These are phyloP conservation scores for Spergularia azorica DNA, from an alignment of 179 eudicot genomes.

Conservation along the genomic window DNA sequence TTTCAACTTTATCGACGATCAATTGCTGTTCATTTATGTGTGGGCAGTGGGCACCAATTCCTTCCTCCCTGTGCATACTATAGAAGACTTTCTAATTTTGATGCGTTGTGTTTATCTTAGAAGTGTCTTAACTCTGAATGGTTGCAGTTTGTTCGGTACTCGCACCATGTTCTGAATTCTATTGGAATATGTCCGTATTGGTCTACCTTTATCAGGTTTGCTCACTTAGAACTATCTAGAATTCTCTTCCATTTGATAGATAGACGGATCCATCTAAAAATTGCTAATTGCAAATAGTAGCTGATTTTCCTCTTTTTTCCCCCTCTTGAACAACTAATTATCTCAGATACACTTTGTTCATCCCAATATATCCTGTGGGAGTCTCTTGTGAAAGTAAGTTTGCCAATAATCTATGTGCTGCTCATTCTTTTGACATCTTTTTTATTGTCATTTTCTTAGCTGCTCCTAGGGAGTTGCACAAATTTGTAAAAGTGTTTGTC, in stretches of 20 bases:
- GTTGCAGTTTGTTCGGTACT: conserved; percentile 78
- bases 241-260: conserved; percentile 1
- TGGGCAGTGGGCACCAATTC: not conserved
- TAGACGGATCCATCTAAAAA: not conserved
- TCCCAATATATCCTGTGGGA: conserved; percentile 72
- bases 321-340: conserved; percentile 4
- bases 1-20: not conserved
- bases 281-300: not conserved
- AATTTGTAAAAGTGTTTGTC: not conserved
- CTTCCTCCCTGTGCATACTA: not conserved
- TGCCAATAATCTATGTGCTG: not conserved
- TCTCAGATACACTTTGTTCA: conserved; percentile 83
- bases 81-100: not conserved
- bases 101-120: not conserved
- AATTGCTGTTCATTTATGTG: not conserved
- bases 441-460: not conserved
- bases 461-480: not conserved
- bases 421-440: conserved; percentile 5
- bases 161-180: conserved; percentile 74
- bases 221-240: conserved; percentile 6
- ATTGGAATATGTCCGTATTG: conserved; percentile 57
- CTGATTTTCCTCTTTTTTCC: conserved; percentile 7
- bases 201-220: conserved; percentile 75
- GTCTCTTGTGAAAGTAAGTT: conserved; percentile 80
- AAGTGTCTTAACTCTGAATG: conserved; percentile 11